A percentile compares a stretch with the other conserved stretches of the same genome.
These are phyloP conservation scores for Sclerotiophoma versabilis DNA, from an alignment of 2,329 filamentous ascomycete genomes.

Conservation along the genomic window DNA sequence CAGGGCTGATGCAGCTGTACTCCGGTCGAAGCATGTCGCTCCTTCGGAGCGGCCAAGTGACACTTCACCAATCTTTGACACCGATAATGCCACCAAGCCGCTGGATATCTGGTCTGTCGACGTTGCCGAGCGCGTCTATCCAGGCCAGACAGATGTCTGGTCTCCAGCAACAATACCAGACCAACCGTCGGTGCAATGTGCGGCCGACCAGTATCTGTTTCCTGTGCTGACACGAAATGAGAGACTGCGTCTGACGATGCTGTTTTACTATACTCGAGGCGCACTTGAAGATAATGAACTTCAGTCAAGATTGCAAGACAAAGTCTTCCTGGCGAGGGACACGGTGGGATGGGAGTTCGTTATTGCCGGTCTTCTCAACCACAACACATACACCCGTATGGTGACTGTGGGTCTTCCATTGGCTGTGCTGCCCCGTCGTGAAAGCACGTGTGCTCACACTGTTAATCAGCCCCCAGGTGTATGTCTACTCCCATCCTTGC, in stretches of 20 bases:
- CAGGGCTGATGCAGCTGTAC: slow-evolving; percentile 35
- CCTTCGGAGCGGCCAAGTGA: slow-evolving; percentile 29
- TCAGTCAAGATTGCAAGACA: slow-evolving; percentile 53
- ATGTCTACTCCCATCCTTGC: slow-evolving; percentile 18
- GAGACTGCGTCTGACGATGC: slow-evolving; percentile 47
- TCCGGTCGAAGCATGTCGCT: slow-evolving; percentile 27
- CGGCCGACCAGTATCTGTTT: slow-evolving; percentile 43
- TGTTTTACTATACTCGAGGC: slow-evolving; percentile 56
- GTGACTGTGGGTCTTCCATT: slow-evolving; percentile 53
- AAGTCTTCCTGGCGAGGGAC: slow-evolving; percentile 51
- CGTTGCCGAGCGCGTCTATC: slow-evolving; percentile 26
- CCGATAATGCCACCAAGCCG: slow-evolving; percentile 26
- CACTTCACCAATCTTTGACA: slow-evolving; percentile 34
- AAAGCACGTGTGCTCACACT: slow-evolving; percentile 56
- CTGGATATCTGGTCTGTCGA: slow-evolving; percentile 27
- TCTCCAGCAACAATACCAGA: slow-evolving; percentile 27
- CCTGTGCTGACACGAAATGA: slow-evolving; percentile 48
- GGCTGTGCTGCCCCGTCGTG: slow-evolving; percentile 54
- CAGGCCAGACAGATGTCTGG: slow-evolving; percentile 21
- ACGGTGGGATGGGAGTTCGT: slow-evolving; percentile 56
- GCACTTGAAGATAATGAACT: slow-evolving; percentile 52
- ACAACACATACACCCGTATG: slow-evolving; percentile 54
- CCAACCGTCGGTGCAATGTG: slow-evolving; percentile 21
- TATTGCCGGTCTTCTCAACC: slow-evolving; percentile 55
- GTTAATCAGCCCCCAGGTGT: slow-evolving; percentile 46